Evolutionary conservation across 441 rosid genomes (phyloP).

Genomic region (Sinapis alba): DNA sequence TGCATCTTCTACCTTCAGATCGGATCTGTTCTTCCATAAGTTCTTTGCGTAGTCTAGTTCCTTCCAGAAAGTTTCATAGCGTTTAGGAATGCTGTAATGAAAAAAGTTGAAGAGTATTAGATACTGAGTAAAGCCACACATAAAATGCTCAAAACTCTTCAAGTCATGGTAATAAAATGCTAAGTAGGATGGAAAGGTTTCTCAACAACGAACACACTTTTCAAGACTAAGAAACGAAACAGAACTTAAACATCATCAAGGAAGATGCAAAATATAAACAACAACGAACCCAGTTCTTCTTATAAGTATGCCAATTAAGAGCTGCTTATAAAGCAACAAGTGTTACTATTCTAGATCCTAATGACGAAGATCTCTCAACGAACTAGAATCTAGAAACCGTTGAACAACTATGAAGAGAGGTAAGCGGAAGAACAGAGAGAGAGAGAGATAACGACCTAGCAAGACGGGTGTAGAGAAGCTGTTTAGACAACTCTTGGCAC

Average conservation of each 20-base stretch:
- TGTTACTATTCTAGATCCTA: background rate
- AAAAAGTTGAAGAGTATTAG: constrained; percentile 2
- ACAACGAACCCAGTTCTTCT: too few species aligned
- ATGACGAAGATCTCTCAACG: background rate
- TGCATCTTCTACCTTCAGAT: constrained; percentile 67
- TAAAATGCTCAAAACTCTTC: background rate
- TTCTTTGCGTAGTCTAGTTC: constrained; percentile 65
- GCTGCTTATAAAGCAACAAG: too few species aligned
- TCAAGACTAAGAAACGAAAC: background rate
- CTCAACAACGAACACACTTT: background rate
- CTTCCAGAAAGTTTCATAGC: constrained; percentile 72
- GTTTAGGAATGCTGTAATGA: constrained; percentile 66
- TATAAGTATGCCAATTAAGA: too few species aligned
- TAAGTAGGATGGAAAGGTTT: background rate
- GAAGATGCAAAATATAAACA: background rate
- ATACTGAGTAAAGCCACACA: background rate
- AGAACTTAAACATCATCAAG: background rate
- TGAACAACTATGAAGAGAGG: background rate
- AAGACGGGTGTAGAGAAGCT: constrained; percentile 77
- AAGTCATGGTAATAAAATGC: background rate
- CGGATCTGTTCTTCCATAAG: constrained; percentile 66
- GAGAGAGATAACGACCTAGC: constrained; percentile 56
- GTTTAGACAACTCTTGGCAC: constrained; percentile 69
- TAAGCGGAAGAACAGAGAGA: background rate
- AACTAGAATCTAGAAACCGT: constrained; percentile 4